Evolutionary conservation across 169 alveolate species (phyloP).

Genomic region (Plasmodium vivax): DNA sequence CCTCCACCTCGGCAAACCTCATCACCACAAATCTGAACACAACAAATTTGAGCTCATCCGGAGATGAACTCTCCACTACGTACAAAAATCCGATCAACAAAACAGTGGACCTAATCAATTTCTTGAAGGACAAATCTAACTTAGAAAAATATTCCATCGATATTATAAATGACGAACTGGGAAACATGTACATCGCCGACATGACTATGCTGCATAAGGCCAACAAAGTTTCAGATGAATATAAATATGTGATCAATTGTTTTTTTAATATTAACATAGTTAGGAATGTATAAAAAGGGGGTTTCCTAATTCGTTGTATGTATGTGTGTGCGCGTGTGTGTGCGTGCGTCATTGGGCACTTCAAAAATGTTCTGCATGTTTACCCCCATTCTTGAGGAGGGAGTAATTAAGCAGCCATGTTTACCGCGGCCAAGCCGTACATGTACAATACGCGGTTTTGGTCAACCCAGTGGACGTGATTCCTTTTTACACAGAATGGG

Average conservation of each 20-base stretch:
- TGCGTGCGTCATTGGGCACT: not conserved
- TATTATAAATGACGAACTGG: slow-evolving; percentile 48
- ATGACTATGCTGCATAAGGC: slow-evolving; percentile 66
- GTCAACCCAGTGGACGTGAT: not conserved
- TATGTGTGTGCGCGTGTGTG: not conserved
- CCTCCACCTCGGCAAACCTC: not conserved
- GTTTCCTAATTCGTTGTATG: not conserved
- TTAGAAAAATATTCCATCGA: slow-evolving; percentile 52
- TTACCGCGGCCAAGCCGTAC: not conserved
- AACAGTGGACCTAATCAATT: slow-evolving; percentile 23
- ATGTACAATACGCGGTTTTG: not conserved
- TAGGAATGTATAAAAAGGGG: slow-evolving; percentile 38
- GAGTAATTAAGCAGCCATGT: not conserved
- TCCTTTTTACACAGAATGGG: not conserved
- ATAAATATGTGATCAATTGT: slow-evolving; percentile 65
- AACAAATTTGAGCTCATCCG: not conserved
- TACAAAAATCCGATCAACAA: slow-evolving; percentile 12
- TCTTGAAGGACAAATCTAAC: slow-evolving; percentile 32
- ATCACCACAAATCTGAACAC: not conserved
- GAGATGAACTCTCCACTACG: not conserved
- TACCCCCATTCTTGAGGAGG: not conserved
- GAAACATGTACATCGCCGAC: slow-evolving; percentile 40
- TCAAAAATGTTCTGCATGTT: not conserved
- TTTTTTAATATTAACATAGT: slow-evolving; percentile 64
- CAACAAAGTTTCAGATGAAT: slow-evolving; percentile 56